Evolutionary conservation across 2,329 filamentous ascomycete species (phyloP), one percentile per base, ranked within the genome.

Genomic region (Ophiocordyceps camponoti-floridani): DNA sequence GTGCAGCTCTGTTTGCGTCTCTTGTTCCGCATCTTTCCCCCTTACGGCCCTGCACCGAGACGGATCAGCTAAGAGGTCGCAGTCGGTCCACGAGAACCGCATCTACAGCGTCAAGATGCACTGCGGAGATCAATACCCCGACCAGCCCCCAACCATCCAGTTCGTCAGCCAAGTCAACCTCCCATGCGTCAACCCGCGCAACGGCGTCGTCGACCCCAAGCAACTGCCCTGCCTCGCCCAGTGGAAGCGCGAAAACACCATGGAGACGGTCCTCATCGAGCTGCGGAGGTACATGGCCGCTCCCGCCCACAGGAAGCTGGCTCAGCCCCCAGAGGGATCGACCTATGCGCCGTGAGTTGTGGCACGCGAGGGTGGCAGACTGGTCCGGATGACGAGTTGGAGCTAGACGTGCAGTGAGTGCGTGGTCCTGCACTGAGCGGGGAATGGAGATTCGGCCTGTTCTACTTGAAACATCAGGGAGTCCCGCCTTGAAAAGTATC

Each of bases 61-160:
- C 23, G 5, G 5, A 23, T 23, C 23, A 23, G 23, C 23, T 23
- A 23, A 23, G 23, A 23, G 3, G 23, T 23, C 23, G 23, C 57
- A 91, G 84, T 94, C 87, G 64, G 87, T 82, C 49, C 89, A 96
- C 62, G 91, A 98, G 72, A 98, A 98, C 67, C 84, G 91, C 57
- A 98, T 98, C 68, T 98, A 98, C 73, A 93, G 86, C 54, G 75
- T 98, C 56, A 93, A 89, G 65, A 94, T 98, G 69, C 82, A 94
- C 68, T 98, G 91, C 68, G 88, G 87, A 49, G 72, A 79, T 43
- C 70, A 84, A 47, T 98, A 98, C 62, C 91, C 91, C 44, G 87
- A 94, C 60, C 70, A 76, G 49, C 91, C 91, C 41, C 91, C 91
- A 0, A 79, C 82, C 44, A 84, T 98, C 56, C 80, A 89, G 57